These are phyloP conservation scores for Neonectria ditissima DNA, from an alignment of 2,329 filamentous ascomycete genomes.

Conservation along the genomic window DNA sequence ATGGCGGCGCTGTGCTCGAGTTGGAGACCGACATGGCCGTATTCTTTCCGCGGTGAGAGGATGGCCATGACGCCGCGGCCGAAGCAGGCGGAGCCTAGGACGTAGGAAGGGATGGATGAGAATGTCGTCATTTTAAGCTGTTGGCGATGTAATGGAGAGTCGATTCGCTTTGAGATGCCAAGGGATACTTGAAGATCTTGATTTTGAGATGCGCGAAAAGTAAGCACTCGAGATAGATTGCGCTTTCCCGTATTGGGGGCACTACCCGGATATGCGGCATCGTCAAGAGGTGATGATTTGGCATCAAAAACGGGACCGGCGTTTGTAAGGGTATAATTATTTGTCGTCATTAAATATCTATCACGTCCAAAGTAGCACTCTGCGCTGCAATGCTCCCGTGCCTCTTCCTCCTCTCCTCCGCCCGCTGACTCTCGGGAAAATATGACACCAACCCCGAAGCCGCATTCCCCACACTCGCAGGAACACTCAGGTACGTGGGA, in stretches of 20 bases:
- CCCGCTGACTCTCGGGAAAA: not conserved
- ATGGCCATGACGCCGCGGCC: conserved; percentile 43
- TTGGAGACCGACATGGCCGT: conserved; percentile 39
- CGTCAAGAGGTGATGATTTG: not conserved
- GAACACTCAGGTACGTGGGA: conserved; percentile 14
- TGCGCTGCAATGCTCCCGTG: no score
- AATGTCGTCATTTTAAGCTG: conserved; percentile 35
- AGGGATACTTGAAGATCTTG: not conserved
- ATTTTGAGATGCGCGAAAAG: not conserved
- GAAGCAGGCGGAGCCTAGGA: conserved; percentile 41
- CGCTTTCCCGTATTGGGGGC: not conserved
- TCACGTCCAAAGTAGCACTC: not conserved
- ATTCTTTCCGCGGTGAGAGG: conserved; percentile 39
- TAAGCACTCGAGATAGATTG: not conserved
- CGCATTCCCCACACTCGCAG: not conserved
- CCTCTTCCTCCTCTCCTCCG: not conserved
- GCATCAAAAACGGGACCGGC: not conserved
- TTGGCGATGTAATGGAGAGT: not conserved
- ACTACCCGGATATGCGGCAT: not conserved
- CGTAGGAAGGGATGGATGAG: conserved; percentile 40
- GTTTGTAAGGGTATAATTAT: not conserved
- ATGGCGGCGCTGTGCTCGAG: conserved; percentile 28
- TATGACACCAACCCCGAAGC: not conserved
- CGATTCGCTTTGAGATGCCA: not conserved
- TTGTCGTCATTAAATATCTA: not conserved